These are phyloP conservation scores for Naganishia sp. DNA, from an alignment of 1,284 basidiomycete genomes.

Conservation along the genomic window DNA sequence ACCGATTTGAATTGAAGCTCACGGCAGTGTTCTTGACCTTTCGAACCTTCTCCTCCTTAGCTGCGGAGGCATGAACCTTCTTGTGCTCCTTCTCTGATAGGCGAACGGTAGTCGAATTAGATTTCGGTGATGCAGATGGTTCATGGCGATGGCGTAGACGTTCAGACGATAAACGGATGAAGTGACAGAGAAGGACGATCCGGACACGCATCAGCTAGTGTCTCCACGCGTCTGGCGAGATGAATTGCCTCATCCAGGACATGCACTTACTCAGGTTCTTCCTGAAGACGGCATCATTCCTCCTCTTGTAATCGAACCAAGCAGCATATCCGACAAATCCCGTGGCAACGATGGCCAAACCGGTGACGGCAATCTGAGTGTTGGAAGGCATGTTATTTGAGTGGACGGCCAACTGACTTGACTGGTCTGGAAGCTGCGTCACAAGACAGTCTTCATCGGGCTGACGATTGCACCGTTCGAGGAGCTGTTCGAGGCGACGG, in stretches of 20 bases:
- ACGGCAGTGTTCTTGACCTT: conserved; percentile 54
- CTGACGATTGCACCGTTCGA: too few species aligned
- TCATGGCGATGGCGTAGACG: background rate
- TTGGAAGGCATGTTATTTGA: conserved; percentile 44
- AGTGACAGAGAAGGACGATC: background rate
- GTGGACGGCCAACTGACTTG: background rate
- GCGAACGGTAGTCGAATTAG: background rate
- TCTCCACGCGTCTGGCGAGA: background rate
- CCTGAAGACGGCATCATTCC: conserved; percentile 84
- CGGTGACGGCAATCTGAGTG: conserved; percentile 64
- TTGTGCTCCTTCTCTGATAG: conserved; percentile 82
- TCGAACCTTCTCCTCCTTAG: conserved; percentile 61
- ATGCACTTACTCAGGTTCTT: conserved; percentile 74
- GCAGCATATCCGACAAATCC: conserved; percentile 74
- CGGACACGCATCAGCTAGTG: background rate
- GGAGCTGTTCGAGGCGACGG: too few species aligned
- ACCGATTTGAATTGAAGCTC: conserved; percentile 19
- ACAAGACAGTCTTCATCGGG: too few species aligned
- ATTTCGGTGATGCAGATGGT: background rate
- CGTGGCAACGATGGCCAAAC: conserved; percentile 62
- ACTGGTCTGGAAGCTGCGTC: too few species aligned
- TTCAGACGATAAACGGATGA: background rate
- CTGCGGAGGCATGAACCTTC: conserved; percentile 62
- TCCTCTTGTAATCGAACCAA: conserved; percentile 94
- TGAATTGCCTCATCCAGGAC: background rate